Conservation (phyloP, 768 basidiomycete genomes). For the Chalciporus pseudorubinellus region DNA sequence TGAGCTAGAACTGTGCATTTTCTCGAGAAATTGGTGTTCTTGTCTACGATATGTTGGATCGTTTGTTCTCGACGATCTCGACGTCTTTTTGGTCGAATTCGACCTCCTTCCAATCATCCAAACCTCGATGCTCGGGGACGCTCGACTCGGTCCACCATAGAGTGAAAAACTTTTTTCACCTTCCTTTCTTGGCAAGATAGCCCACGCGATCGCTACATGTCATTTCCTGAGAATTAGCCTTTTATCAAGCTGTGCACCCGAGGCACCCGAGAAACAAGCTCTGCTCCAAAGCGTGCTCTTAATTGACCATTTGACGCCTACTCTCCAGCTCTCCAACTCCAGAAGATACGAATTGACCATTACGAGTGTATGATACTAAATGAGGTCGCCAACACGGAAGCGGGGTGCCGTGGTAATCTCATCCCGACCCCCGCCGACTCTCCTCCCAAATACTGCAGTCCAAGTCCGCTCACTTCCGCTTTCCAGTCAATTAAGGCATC, state of each 20-base stretch:
- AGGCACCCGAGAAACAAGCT: not conserved
- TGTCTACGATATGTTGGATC: not conserved
- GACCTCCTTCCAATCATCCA: not conserved
- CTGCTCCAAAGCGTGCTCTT: no score
- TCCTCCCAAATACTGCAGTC: constrained; percentile 14
- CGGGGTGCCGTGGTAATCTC: constrained; percentile 26
- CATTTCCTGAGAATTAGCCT: constrained; percentile 15
- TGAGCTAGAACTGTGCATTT: not conserved
- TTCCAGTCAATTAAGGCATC: constrained; percentile 40
- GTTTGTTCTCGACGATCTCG: not conserved
- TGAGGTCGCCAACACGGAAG: constrained; percentile 14
- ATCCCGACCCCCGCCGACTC: constrained; percentile 6
- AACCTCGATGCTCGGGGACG: constrained; percentile 25
- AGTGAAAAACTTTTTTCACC: constrained; percentile 24
- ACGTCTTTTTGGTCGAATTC: not conserved
- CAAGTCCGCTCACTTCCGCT: not conserved
- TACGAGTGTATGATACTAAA: no score
- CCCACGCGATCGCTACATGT: constrained; percentile 11
- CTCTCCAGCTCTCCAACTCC: no score
- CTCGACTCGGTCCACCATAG: not conserved
- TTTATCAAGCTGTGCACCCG: constrained; percentile 16
- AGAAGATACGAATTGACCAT: no score
- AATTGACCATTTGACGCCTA: no score
- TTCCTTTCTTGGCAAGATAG: constrained; percentile 15
- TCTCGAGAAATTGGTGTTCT: not conserved